These are phyloP conservation scores for Monosporascus sp. DNA, from an alignment of 2,329 filamentous ascomycete species.

Conservation along the genomic window DNA sequence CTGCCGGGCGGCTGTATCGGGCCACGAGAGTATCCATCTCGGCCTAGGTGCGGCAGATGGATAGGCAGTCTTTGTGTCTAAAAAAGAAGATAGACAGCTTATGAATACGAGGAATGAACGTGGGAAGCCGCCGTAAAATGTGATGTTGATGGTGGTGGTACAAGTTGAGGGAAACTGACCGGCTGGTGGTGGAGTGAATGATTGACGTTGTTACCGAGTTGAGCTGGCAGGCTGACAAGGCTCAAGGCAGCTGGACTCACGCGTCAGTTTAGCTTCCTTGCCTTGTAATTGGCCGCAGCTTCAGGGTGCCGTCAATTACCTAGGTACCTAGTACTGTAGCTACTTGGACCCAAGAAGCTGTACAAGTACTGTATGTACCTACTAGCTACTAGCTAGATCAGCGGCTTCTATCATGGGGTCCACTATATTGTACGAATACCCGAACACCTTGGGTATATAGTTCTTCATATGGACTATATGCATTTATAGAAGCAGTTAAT, in stretches of 20 bases:
- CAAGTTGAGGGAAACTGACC: constrained; percentile 5
- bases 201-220: constrained; percentile 6
- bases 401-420: no score
- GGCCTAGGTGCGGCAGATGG: not conserved
- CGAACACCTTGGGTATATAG: no score
- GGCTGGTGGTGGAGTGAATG: constrained; percentile 3
- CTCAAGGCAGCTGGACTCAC: constrained; percentile 28
- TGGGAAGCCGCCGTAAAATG: constrained; percentile 1
- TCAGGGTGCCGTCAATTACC: no score
- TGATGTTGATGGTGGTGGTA: constrained; percentile 9
- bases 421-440: no score
- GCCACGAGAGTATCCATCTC: constrained; percentile 89
- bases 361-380: no score
- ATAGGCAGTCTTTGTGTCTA: not conserved
- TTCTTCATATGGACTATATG: no score
- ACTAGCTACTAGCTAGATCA: no score
- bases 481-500: no score
- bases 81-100: not conserved
- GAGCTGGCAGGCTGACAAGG: constrained; percentile 7
- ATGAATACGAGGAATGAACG: not conserved
- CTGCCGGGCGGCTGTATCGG: constrained; percentile 78
- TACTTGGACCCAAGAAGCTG: no score
- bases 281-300: no score
- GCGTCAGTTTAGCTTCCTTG: constrained; percentile 11
- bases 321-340: no score